Conservation (phyloP, 2,329 filamentous ascomycete species). For the Chaetomium strumarium region DNA sequence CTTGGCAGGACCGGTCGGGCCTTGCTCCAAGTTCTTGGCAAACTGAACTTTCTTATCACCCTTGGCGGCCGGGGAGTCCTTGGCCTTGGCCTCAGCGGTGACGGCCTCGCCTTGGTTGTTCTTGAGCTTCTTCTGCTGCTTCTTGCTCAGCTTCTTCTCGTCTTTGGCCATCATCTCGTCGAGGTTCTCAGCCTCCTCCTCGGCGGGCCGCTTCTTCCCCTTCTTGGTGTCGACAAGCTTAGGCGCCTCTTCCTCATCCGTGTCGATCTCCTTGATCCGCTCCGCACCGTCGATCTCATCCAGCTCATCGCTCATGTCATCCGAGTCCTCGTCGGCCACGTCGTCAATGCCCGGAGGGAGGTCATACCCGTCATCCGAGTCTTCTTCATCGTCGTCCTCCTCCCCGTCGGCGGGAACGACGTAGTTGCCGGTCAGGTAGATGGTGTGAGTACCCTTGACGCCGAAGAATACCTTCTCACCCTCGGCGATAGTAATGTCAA, state of each 20-base stretch:
- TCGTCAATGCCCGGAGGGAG: conserved; percentile 72
- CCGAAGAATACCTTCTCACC: conserved; percentile 89
- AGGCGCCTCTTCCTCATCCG: conserved; percentile 69
- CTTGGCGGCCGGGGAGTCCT: conserved; percentile 40
- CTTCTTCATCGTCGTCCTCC: conserved; percentile 58
- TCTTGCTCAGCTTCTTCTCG: conserved; percentile 81
- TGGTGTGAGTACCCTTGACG: conserved; percentile 80
- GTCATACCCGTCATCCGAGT: conserved; percentile 71
- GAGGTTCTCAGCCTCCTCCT: conserved; percentile 61
- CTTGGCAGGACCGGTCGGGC: conserved; percentile 67
- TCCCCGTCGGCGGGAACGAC: conserved; percentile 65
- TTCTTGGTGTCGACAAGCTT: conserved; percentile 52
- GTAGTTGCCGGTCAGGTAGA: conserved; percentile 96
- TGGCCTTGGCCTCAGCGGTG: conserved; percentile 52
- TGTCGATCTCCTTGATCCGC: conserved; percentile 76
- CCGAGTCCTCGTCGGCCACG: conserved; percentile 66
- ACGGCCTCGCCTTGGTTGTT: conserved; percentile 94
- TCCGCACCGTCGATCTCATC: conserved; percentile 67
- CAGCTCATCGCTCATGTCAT: conserved; percentile 68
- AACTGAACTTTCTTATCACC: conserved; percentile 96
- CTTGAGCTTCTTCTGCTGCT: conserved; percentile 96
- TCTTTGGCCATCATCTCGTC: conserved; percentile 82
- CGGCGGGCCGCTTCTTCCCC: conserved; percentile 88
- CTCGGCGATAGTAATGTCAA: conserved; percentile 87
- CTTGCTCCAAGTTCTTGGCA: conserved; percentile 97